Percentiles rank a stretch among this genome's conserved stretches.
phyloP scores from a whole-genome alignment of 106 monocot genomes.

The Allium fistulosum region DNA sequence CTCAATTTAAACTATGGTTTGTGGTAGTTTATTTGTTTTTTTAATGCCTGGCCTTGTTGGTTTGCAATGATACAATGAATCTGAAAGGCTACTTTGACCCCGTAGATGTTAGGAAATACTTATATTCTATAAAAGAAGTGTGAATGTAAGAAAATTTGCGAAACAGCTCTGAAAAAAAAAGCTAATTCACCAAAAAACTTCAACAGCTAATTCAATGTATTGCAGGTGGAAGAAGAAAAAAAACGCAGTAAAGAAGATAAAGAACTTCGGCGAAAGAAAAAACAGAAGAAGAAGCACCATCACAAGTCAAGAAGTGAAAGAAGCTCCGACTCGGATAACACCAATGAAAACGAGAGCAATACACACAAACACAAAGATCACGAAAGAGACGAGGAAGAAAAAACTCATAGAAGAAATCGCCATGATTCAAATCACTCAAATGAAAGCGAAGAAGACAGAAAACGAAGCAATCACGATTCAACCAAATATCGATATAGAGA shows the following conservation, averaged over 20 bases:
- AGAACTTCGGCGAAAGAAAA: constrained; percentile 42
- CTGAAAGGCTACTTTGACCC: no score
- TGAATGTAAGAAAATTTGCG: no score
- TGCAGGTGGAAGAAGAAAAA: constrained; percentile 64
- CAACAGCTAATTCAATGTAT: no score
- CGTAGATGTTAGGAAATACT: no score
- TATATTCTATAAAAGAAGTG: no score
- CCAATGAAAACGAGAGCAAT: constrained; percentile 2
- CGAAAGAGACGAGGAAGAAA: constrained; percentile 14
- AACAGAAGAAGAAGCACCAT: constrained; percentile 44
- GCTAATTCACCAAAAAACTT: no score
- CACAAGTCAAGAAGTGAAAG: constrained; percentile 25
- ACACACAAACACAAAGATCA: background rate
- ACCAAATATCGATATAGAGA: constrained; percentile 16
- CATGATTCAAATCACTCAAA: background rate
- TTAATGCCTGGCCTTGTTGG: no score
- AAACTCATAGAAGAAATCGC: constrained; percentile 3
- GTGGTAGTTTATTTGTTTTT: no score
- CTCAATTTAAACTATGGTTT: no score
- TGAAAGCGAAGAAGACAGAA: constrained; percentile 24
- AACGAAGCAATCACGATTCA: constrained; percentile 10
- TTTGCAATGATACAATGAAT: no score
- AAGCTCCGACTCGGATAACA: constrained; percentile 39
- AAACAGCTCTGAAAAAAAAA: no score
- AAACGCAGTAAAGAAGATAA: constrained; percentile 49